phyloP scores from a whole-genome alignment of 352 stramenopile genomes.

The Phytophthora citricola region DNA sequence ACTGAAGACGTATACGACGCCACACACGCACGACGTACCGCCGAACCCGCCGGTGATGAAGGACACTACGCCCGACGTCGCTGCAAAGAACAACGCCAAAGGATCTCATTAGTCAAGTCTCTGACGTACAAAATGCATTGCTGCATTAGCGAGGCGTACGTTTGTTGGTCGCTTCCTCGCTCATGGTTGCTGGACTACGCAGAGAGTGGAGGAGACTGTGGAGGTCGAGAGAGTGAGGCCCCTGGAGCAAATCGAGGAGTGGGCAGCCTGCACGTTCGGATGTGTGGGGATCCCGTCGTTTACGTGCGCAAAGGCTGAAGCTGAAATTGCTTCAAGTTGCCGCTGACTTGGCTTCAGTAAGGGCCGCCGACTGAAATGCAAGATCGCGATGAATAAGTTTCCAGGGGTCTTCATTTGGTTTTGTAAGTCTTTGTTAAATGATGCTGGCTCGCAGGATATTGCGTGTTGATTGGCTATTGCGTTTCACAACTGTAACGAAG shows the following conservation, averaged over 20 bases:
- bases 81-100: conserved; percentile 33
- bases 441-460: conserved; percentile 26
- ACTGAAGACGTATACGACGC: background rate
- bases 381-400: conserved; percentile 19
- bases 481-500: conserved; percentile 12
- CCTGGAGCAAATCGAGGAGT: conserved; percentile 26
- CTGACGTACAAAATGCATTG: background rate
- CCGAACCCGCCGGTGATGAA: conserved; percentile 95
- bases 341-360: conserved; percentile 30
- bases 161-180: conserved; percentile 53
- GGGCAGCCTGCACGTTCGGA: conserved; percentile 40
- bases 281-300: conserved; percentile 40
- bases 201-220: conserved; percentile 1
- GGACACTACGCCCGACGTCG: conserved; percentile 89
- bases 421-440: conserved; percentile 7
- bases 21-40: conserved; percentile 50
- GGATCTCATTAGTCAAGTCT: background rate
- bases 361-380: conserved; percentile 30
- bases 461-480: conserved; percentile 24
- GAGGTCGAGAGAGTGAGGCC: conserved; percentile 18
- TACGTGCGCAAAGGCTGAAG: conserved; percentile 34
- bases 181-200: conserved; percentile 34
- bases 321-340: conserved; percentile 37
- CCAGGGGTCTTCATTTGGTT: conserved; percentile 11
- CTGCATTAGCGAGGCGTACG: conserved; percentile 13